Evolutionary conservation across 2,329 filamentous ascomycete genomes (phyloP).

Genomic region (Calonectria pteridis): DNA sequence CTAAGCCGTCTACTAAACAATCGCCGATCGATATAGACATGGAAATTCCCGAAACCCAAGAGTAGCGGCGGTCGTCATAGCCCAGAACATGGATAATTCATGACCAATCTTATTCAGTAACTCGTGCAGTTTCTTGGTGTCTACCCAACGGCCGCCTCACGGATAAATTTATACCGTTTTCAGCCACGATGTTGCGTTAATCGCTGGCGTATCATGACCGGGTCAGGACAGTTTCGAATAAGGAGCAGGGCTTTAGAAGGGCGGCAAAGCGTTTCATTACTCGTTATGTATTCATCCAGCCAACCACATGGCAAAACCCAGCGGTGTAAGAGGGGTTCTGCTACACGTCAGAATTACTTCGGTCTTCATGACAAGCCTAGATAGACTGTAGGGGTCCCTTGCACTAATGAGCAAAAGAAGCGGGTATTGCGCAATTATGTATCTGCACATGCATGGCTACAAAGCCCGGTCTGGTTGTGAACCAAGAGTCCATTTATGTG

Average conservation of each 20-base stretch:
- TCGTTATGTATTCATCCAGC: not conserved
- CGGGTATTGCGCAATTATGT: not conserved
- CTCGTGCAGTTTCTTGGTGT: not conserved
- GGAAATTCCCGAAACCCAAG: conserved; percentile 48
- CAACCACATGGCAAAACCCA: conserved; percentile 1
- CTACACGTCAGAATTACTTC: not conserved
- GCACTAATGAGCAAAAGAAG: not conserved
- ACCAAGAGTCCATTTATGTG: conserved; percentile 6
- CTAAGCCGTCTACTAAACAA: conserved; percentile 35
- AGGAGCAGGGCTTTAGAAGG: not conserved
- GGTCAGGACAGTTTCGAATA: not conserved
- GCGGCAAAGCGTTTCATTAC: conserved; percentile 8
- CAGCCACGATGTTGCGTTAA: not conserved
- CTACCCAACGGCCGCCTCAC: not conserved
- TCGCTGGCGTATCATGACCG: not conserved
- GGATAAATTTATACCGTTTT: not conserved
- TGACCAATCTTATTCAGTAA: not conserved
- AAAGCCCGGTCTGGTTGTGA: not conserved
- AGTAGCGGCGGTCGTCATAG: conserved; percentile 14
- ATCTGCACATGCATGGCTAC: not conserved
- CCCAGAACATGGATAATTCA: not conserved
- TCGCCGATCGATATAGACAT: conserved; percentile 50
- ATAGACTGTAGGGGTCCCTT: not conserved
- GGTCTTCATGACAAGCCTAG: not conserved
- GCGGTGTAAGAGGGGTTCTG: not conserved